Evolutionary conservation across 495 filamentous ascomycete genomes (phyloP).

Genomic region (Penicillium cinerascens): DNA sequence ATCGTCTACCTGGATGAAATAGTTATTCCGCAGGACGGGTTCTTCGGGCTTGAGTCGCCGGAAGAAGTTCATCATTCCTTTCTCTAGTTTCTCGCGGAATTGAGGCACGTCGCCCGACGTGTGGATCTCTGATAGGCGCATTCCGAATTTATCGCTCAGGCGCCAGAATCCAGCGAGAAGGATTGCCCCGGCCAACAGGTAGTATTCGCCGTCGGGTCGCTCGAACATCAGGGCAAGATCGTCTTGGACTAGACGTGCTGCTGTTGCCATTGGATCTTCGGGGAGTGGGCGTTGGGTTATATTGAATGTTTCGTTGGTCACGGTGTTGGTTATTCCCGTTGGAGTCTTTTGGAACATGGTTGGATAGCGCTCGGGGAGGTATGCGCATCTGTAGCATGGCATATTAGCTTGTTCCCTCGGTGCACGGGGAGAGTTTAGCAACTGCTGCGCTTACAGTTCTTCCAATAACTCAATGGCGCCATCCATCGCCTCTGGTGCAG

Average conservation of each 20-base stretch:
- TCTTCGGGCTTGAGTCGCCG: conserved; percentile 59
- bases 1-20: conserved; percentile 79
- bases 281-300: conserved; percentile 60
- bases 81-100: conserved; percentile 72
- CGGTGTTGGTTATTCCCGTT: conserved; percentile 66
- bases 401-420: neutral
- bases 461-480: conserved; percentile 78
- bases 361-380: conserved; percentile 81
- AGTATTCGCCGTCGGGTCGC: conserved; percentile 73
- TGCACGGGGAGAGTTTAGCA: neutral
- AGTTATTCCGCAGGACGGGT: conserved; percentile 65
- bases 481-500: conserved; percentile 70
- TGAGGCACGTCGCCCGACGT: conserved; percentile 77
- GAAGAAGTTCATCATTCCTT: conserved; percentile 82
- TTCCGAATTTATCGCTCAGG: conserved; percentile 78
- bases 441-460: conserved; percentile 52
- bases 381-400: conserved; percentile 43
- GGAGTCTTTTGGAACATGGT: conserved; percentile 62
- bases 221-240: conserved; percentile 89
- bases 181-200: conserved; percentile 75
- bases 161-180: conserved; percentile 87
- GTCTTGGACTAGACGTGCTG: conserved; percentile 73
- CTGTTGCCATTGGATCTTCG: conserved; percentile 81
- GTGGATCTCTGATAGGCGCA: conserved; percentile 81
- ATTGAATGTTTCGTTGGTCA: conserved; percentile 72